Percentiles rank a stretch among this genome's conserved stretches.
Evolutionary conservation across 805 yeast species (phyloP).

Genomic region (Kodamaea jinghongensis): DNA sequence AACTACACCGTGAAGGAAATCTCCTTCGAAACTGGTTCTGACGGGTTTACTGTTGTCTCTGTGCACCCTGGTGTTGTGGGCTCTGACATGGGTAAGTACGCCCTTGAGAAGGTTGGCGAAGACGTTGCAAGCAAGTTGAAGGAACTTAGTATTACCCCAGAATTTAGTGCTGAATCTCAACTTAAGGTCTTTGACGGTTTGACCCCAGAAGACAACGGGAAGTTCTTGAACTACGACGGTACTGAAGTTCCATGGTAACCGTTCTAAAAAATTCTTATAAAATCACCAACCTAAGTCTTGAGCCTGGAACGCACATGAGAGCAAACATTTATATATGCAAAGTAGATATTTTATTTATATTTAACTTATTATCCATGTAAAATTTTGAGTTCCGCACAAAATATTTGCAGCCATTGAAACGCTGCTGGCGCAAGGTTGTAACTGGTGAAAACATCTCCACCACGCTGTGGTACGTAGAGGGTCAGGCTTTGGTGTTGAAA

Average conservation of each 20-base stretch:
- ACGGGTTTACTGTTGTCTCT: constrained; percentile 27
- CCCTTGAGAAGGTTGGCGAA: not conserved
- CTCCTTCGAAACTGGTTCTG: constrained; percentile 19
- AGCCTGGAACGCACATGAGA: too few relatives aligned
- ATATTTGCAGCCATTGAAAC: too few relatives aligned
- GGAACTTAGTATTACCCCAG: constrained; percentile 1
- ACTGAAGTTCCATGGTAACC: constrained; percentile 6
- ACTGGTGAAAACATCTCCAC: too few relatives aligned
- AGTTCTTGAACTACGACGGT: constrained; percentile 15
- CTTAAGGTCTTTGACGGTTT: constrained; percentile 6
- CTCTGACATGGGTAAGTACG: constrained; percentile 29
- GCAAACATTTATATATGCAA: too few relatives aligned
- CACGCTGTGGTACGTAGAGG: too few relatives aligned
- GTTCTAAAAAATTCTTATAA: too few relatives aligned
- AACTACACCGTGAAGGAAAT: constrained; percentile 27
- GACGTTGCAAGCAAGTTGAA: not conserved
- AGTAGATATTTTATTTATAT: too few relatives aligned
- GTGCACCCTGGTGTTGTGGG: constrained; percentile 41
- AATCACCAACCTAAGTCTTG: too few relatives aligned
- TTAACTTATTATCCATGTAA: too few relatives aligned
- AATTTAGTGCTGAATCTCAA: constrained; percentile 4
- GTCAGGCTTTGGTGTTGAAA: too few relatives aligned
- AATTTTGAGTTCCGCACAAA: too few relatives aligned
- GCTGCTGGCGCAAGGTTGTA: too few relatives aligned
- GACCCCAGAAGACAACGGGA: constrained; percentile 11